Base-by-base conservation (phyloP, 2,329 filamentous ascomycete species). In the Aspergillus felis region DNA sequence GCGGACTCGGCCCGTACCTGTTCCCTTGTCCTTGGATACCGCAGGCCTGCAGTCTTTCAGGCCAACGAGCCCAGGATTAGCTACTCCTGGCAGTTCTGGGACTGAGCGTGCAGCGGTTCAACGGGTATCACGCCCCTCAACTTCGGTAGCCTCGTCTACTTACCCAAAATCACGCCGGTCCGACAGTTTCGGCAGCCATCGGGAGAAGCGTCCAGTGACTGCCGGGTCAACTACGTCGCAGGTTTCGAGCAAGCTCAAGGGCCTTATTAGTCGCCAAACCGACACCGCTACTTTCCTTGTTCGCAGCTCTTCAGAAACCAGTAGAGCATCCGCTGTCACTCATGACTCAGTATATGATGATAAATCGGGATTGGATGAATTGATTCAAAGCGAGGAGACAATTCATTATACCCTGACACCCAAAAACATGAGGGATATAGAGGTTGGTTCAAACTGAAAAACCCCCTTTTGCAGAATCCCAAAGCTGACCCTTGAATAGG, bases 361-460 rank as follows among this genome's bases (percentile, higher is more conserved):
- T 57, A 84, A 87, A 51, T 83, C 84, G 9, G 84, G 89, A 64
- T 88, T 94, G 66, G 90, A 94, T 68, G 83, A 92, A 64, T 79
- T 93, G 52, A 92, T 94, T 61, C 85, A 90, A 56, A 92, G 90
- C 71, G 88, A 91, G 65, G 85, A 92, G 69, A 93, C 90, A 1
- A 87, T 93, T 47, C 90, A 90, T 65, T 93, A 89, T 71, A 93
- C 90, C 1, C 79, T 93, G 28, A 94, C 90, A 0, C 90, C 90
- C 0, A 86, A 89, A 68, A 90, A 82, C 64, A 90, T 93, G 83
- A 87, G 89, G 59, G 84, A 90, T 62, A 86, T 90, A 65, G 86
- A 90, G 72, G 88, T 90, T 77, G 76, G 84, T 79, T 25, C 27
- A 50, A 17, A 12, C 17, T 27, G 44, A 6, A 9, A 9, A 55